Evolutionary conservation across 495 filamentous ascomycete genomes (phyloP).

Genomic region (Penicillium robsamsonii): DNA sequence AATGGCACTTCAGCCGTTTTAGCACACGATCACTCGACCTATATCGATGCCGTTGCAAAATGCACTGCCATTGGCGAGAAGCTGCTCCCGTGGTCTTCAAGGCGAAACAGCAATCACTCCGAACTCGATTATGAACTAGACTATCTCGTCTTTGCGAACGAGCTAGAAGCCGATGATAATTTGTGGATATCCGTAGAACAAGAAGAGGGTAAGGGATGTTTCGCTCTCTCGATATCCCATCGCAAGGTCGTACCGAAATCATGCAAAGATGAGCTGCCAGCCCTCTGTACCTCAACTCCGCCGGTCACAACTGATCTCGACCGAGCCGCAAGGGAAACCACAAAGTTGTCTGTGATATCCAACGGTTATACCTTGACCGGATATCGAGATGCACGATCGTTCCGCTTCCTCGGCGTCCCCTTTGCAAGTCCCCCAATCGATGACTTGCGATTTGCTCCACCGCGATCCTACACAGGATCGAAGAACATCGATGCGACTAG

Average conservation of each 20-base stretch:
- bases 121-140: conserved; percentile 22
- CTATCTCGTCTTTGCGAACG: conserved; percentile 25
- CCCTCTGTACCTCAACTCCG: conserved; percentile 28
- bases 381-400: conserved; percentile 52
- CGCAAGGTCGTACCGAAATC: conserved; percentile 9
- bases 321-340: conserved; percentile 16
- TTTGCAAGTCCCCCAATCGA: conserved; percentile 45
- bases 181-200: conserved; percentile 21
- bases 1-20: conserved; percentile 32
- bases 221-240: conserved; percentile 17
- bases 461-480: conserved; percentile 39
- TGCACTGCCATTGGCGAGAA: conserved; percentile 29
- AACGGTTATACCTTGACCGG: conserved; percentile 32
- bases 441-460: conserved; percentile 44
- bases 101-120: conserved; percentile 8
- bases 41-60: conserved; percentile 13
- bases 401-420: conserved; percentile 52
- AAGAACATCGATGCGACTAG: conserved; percentile 41
- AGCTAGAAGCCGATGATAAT: conserved; percentile 11
- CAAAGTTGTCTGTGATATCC: conserved; percentile 35
- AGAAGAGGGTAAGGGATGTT: conserved; percentile 3
- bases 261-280: conserved; percentile 20
- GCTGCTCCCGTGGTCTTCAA: conserved; percentile 18
- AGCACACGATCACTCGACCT: conserved; percentile 16
- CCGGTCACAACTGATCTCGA: conserved; percentile 28